Evolutionary conservation across 208 protist genomes (phyloP), one percentile per base, ranked within the genome.

Genomic region (Leishmania arabica): DNA sequence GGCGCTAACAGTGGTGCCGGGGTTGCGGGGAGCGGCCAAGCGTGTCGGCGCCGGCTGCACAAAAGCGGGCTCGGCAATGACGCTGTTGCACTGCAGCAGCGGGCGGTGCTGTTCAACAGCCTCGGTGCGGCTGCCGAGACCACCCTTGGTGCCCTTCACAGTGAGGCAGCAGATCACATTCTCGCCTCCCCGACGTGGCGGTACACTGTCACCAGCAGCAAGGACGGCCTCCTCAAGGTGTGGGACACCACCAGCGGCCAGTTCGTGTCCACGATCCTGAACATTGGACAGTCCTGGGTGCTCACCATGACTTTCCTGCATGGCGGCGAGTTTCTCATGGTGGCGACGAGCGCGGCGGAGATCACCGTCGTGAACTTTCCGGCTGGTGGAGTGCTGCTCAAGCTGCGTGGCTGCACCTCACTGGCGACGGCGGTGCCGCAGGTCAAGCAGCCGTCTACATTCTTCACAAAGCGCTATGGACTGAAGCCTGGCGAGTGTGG

Each of bases 301-400:
- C 87, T 97, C 51, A 74, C 84, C 13, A 91, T 97, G 89, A 89
- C 80, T 64, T 88, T 96, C 56, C 62, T 97, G 27, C 90, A 90
- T 47, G 86, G 92, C 40, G 92, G 93, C 27, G 88, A 92, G 77
- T 94, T 91, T 74, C 87, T 97, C 62, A 66, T 97, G 53, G 89
- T 97, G 53, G 91, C 90, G 5, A 96, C 92, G 45, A 93, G 83
- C 81, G 90, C 95, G 72, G 89, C 88, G 19, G 91, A 97, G 88
- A 83, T 97, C 68, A 97, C 94, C n/a, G 77, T 97, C 21, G 65
- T 96, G 60, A 92, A 96, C 73, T 91, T 95, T 53, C 87, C 92
- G 9, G 77, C 81, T 4, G 87, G 89, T 17, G 83, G 87, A 24
- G 87, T 96, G 24, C 75, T 95, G 31, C 88, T 95, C 79, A 97